phyloP scores from a whole-genome alignment of 495 filamentous ascomycete species.

The Talaromyces trachyspermus region DNA sequence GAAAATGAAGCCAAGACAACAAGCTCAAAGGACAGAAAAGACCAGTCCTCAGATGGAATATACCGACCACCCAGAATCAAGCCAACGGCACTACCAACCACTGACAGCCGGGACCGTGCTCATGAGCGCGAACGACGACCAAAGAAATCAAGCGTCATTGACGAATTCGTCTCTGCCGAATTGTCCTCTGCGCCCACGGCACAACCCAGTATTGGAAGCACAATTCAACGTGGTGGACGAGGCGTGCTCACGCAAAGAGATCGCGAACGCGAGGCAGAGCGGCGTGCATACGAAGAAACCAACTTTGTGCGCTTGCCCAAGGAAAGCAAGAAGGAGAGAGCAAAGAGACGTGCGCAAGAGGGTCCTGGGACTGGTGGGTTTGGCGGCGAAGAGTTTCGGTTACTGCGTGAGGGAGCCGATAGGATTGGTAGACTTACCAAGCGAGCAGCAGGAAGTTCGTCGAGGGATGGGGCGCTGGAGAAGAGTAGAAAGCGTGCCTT shows the following conservation, averaged over 20 bases:
- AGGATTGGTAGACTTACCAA: slow-evolving; percentile 66
- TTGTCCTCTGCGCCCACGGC: slow-evolving; percentile 69
- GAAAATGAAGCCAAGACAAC: slow-evolving; percentile 13
- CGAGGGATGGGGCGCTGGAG: slow-evolving; percentile 52
- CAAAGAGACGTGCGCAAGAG: slow-evolving; percentile 38
- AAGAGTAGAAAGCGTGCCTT: slow-evolving; percentile 71
- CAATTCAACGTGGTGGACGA: slow-evolving; percentile 64
- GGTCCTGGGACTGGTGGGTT: slow-evolving; percentile 47
- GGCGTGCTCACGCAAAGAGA: slow-evolving; percentile 64
- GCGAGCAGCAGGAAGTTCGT: slow-evolving; percentile 32
- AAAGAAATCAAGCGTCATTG: slow-evolving; percentile 66
- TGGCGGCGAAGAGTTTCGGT: slow-evolving; percentile 80
- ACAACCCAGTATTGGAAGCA: slow-evolving; percentile 77
- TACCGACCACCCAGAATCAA: slow-evolving; percentile 83
- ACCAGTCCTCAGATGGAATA: slow-evolving; percentile 41
- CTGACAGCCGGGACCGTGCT: slow-evolving; percentile 51
- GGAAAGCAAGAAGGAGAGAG: slow-evolving; percentile 67
- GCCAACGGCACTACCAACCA: slow-evolving; percentile 56
- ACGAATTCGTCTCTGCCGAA: slow-evolving; percentile 78
- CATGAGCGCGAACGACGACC: slow-evolving; percentile 44
- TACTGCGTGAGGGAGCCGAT: slow-evolving; percentile 70
- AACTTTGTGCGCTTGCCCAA: slow-evolving; percentile 81
- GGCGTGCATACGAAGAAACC: slow-evolving; percentile 72
- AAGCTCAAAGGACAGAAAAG: slow-evolving; percentile 15
- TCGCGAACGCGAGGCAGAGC: slow-evolving; percentile 61